Conservation (phyloP, 208 protist species). For the Acanthamoeba polyphaga region DNA sequence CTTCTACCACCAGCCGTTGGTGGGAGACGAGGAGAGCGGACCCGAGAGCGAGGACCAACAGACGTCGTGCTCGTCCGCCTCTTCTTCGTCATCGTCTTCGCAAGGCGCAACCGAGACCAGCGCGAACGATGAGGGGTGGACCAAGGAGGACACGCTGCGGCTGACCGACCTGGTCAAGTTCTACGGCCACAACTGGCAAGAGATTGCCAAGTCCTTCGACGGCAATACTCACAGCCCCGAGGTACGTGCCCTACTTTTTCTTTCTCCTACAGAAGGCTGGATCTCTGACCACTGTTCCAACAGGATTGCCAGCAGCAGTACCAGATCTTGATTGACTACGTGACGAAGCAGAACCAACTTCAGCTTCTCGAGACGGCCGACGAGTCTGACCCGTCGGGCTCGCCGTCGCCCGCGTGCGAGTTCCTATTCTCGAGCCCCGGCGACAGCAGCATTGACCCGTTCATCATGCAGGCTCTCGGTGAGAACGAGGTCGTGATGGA, state of each 20-base stretch:
- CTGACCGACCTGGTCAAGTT: conserved; percentile 58
- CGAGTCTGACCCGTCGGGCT: conserved; percentile 29
- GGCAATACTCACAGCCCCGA: neutral
- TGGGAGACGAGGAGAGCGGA: neutral
- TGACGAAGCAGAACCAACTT: conserved; percentile 68
- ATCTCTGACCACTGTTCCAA: neutral
- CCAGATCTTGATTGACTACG: conserved; percentile 57
- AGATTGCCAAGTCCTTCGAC: conserved; percentile 59
- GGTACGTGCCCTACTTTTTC: neutral
- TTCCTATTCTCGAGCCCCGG: conserved; percentile 19
- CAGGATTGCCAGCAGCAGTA: conserved; percentile 60
- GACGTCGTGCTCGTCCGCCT: too few relatives aligned
- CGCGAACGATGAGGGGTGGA: conserved; percentile 19
- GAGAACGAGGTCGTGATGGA: neutral
- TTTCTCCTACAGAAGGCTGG: neutral
- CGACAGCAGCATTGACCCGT: conserved; percentile 4
- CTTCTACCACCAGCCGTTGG: neutral
- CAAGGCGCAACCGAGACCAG: neutral
- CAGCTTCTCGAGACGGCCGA: conserved; percentile 52
- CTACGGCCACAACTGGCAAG: conserved; percentile 47
- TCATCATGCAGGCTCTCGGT: neutral
- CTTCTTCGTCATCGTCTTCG: neutral
- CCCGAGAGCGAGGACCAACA: neutral
- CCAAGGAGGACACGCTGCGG: conserved; percentile 59
- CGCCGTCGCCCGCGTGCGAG: conserved; percentile 1